Conservation (phyloP, 176 grass and related monocot genomes). For the Eragrostis nindensis region DNA sequence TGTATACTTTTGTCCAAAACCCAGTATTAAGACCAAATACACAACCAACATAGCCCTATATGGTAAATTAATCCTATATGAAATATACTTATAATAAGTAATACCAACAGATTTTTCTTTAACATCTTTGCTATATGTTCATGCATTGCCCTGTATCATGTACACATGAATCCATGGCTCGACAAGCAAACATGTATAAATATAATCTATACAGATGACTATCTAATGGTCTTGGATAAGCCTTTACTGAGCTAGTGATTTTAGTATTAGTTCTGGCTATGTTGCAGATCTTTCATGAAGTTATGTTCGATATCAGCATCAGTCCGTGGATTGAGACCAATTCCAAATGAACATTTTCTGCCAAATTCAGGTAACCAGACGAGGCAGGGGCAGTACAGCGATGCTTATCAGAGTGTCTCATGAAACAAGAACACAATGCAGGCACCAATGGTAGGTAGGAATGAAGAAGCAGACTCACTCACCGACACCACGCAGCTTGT, state of each 20-base stretch:
- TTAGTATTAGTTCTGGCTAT: background rate
- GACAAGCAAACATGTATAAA: background rate
- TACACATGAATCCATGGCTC: background rate
- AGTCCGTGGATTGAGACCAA: background rate
- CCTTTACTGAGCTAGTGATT: background rate
- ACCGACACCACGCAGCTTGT: slow-evolving; percentile 91
- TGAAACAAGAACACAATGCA: background rate
- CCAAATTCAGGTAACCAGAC: background rate
- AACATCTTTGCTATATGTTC: background rate
- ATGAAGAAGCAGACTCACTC: slow-evolving; percentile 20
- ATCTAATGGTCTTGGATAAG: background rate
- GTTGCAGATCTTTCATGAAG: background rate
- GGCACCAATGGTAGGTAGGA: background rate
- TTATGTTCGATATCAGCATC: background rate
- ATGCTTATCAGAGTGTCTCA: background rate
- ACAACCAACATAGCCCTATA: background rate
- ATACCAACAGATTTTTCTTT: background rate
- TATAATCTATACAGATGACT: background rate
- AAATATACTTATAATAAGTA: background rate
- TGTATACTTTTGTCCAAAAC: background rate
- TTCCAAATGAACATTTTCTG: background rate
- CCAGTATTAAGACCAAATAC: background rate
- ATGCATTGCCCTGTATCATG: background rate
- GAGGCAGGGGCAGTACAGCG: background rate
- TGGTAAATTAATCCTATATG: background rate